These are phyloP conservation scores for Deinandra increscens DNA, from an alignment of 129 eudicot species.

Conservation along the genomic window DNA sequence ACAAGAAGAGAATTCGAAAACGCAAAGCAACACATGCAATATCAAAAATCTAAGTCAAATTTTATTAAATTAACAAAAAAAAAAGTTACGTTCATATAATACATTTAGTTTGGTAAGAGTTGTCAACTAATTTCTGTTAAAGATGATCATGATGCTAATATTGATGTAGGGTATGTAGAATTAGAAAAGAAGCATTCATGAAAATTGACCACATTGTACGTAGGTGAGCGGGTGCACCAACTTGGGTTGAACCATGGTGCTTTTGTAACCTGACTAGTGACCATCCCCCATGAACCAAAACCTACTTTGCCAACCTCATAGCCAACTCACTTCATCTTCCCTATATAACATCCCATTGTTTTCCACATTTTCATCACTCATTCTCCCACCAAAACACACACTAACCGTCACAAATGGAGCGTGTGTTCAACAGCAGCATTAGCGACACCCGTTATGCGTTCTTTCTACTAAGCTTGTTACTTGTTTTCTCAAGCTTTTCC, in stretches of 20 bases:
- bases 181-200: slow-evolving; percentile 44
- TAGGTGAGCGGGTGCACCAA: slow-evolving; percentile 86
- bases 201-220: slow-evolving; percentile 37
- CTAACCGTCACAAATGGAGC: slow-evolving; percentile 32
- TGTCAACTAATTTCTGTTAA: slow-evolving; percentile 20
- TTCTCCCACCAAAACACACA: slow-evolving; percentile 5
- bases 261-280: slow-evolving; percentile 37
- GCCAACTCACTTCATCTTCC: slow-evolving; percentile 37
- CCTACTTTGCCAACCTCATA: slow-evolving; percentile 69
- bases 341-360: slow-evolving; percentile 42
- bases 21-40: too few relatives aligned
- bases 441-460: slow-evolving; percentile 9
- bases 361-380: slow-evolving; percentile 33
- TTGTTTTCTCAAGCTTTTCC: slow-evolving; percentile 42
- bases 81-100: too few relatives aligned
- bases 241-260: slow-evolving; percentile 55
- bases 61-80: neutral
- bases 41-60: too few relatives aligned
- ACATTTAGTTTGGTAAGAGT: slow-evolving; percentile 17
- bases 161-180: too few relatives aligned
- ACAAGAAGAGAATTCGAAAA: too few relatives aligned
- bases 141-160: slow-evolving; percentile 23
- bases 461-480: slow-evolving; percentile 38
- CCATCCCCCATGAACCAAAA: slow-evolving; percentile 44
- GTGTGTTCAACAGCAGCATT: slow-evolving; percentile 4